Conservation (phyloP, 108 stramenopile species). For the Stephanodiscus triporus region DNA sequence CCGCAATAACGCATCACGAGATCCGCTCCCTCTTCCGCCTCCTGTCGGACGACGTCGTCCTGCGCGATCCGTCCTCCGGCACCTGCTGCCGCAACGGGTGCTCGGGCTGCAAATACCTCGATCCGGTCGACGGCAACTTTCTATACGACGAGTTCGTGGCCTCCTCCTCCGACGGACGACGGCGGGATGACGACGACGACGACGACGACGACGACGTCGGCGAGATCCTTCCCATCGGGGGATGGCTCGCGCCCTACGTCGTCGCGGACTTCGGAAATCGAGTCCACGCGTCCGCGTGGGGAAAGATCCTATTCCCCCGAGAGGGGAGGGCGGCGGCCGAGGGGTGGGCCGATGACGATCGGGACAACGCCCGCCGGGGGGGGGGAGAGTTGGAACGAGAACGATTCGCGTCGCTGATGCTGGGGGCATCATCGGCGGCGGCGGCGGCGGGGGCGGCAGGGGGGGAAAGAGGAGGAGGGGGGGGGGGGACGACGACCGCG, state of each 20-base stretch:
- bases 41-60: conserved; percentile 23
- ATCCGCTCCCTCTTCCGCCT: conserved; percentile 22
- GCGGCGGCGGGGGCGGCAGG: no score
- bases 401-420: conserved; percentile 1
- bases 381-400: conserved; percentile 19
- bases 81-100: conserved; percentile 52
- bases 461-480: no score
- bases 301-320: conserved; percentile 20
- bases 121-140: conserved; percentile 25
- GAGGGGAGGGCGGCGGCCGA: neutral
- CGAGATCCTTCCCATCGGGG: no score
- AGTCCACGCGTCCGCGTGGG: conserved; percentile 26
- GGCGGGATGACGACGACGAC: neutral
- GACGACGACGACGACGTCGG: neutral
- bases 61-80: conserved; percentile 44
- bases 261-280: conserved; percentile 30
- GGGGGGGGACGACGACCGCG: neutral
- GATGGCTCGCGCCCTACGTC: conserved; percentile 37
- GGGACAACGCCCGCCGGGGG: neutral
- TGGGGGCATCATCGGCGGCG: neutral
- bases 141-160: conserved; percentile 19
- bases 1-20: conserved; percentile 5
- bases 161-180: neutral
- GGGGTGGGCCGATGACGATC: no score
- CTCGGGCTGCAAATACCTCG: conserved; percentile 34